phyloP scores from a whole-genome alignment of 2,329 filamentous ascomycete species.

The Gremmenia infestans region DNA sequence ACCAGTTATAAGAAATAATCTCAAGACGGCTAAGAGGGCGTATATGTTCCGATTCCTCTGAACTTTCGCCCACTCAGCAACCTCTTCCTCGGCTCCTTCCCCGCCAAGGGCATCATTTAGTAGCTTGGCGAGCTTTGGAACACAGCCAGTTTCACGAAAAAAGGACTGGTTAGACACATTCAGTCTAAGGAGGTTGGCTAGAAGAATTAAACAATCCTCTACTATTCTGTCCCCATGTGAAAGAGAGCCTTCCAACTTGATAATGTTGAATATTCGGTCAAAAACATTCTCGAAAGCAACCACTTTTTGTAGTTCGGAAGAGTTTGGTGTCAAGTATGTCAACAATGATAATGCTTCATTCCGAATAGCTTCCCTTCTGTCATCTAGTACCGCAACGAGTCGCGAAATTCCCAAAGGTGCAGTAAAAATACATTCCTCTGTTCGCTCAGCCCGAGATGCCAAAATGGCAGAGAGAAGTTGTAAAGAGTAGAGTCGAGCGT shows the following conservation, averaged over 20 bases:
- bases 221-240: constrained; percentile 79
- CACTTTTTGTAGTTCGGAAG: constrained; percentile 85
- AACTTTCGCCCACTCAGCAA: constrained; percentile 69
- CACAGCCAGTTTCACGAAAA: constrained; percentile 85
- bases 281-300: constrained; percentile 96
- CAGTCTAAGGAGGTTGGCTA: constrained; percentile 81
- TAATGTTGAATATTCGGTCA: constrained; percentile 76
- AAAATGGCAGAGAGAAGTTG: constrained; percentile 86
- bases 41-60: constrained; percentile 88
- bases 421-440: constrained; percentile 89
- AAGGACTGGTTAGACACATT: constrained; percentile 91
- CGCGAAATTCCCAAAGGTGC: constrained; percentile 85
- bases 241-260: constrained; percentile 76
- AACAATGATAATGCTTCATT: constrained; percentile 85
- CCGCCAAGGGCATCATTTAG: constrained; percentile 56
- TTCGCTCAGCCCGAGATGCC: constrained; percentile 78
- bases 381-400: constrained; percentile 78
- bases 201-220: constrained; percentile 86
- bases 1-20: constrained; percentile 79
- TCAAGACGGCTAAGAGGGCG: constrained; percentile 79
- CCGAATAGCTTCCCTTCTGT: constrained; percentile 78
- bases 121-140: constrained; percentile 65
- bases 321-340: constrained; percentile 81
- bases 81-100: constrained; percentile 49
- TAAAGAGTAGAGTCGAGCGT: constrained; percentile 83